These are phyloP conservation scores for Arthroderma uncinatum DNA, from an alignment of 2,329 filamentous ascomycete species.

Conservation along the genomic window DNA sequence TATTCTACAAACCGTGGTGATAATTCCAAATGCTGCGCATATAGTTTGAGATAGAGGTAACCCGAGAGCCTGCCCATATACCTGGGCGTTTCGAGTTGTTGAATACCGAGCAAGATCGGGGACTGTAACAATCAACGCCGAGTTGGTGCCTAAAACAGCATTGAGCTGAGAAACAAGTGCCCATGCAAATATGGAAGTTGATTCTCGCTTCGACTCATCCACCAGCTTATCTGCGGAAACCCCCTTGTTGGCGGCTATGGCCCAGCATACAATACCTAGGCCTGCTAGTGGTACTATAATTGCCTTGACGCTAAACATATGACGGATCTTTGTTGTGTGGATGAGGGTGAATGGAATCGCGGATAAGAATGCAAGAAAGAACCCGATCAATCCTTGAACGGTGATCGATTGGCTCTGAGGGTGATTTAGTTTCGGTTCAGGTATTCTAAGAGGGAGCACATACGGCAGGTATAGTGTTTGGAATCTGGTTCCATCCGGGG, in stretches of 20 bases:
- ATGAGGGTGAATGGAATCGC: slow-evolving; percentile 24
- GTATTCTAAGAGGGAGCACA: background rate
- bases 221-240: slow-evolving; percentile 16
- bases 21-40: slow-evolving; percentile 19
- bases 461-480: slow-evolving; percentile 19
- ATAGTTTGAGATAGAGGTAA: slow-evolving; percentile 17
- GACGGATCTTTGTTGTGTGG: slow-evolving; percentile 28
- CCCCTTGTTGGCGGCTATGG: slow-evolving; percentile 20
- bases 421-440: background rate
- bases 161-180: slow-evolving; percentile 31
- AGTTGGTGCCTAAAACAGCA: slow-evolving; percentile 29
- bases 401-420: slow-evolving; percentile 18
- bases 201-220: slow-evolving; percentile 11
- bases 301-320: slow-evolving; percentile 29
- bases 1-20: slow-evolving; percentile 15
- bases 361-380: slow-evolving; percentile 19
- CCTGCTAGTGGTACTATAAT: slow-evolving; percentile 27
- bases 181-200: slow-evolving; percentile 27
- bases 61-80: slow-evolving; percentile 22
- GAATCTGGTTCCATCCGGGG: slow-evolving; percentile 18
- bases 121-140: slow-evolving; percentile 28
- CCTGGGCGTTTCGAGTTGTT: slow-evolving; percentile 23
- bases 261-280: slow-evolving; percentile 30
- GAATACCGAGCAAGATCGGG: slow-evolving; percentile 31
- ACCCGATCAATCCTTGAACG: slow-evolving; percentile 18